Base-by-base conservation (phyloP, 2,329 filamentous ascomycete species). In the Phyllosticta capitalensis region DNA sequence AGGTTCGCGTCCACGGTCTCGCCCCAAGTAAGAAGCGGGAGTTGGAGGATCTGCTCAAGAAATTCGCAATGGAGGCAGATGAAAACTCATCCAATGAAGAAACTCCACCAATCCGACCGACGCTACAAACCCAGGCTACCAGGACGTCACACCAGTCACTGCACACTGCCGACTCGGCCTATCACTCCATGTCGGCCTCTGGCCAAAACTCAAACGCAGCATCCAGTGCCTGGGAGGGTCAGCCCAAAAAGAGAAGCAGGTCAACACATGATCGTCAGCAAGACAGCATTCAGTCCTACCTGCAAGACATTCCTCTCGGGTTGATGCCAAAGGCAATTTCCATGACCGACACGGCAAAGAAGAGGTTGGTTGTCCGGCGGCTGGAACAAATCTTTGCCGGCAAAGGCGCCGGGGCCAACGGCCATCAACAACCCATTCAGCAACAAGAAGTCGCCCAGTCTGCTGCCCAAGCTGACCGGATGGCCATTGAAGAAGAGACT, bases 311-410 rank as follows among this genome's bases (percentile, higher is more conserved):
- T 5, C 87, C 88, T 0, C 80, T 84, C 63, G 85, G 86, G 0
- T 68, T 91, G 0, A 77, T 89, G 45, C 86, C 87, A 0, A 78
- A 81, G 51, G 76, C 79, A 22, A 69, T 68, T 14, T 70, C 76
- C 0, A 83, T 91, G 81, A 84, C 85, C 0, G 89, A 92, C 14
- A 85, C 83, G 64, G 81, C 87, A 5, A 90, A 84, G 75, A 90
- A 89, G 75, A 90, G 86, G 68, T 68, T 91, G 20, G 86, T 92
- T 0, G 90, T 92, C 2, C 81, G 83, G 58, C 81, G 88, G 1
- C 71, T 95, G 5, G 90, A 95, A 67, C 88, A 92, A 63, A 79
- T 95, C 1, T 95, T 94, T 63, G 90, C 89, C 0, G 90, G 90
- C 2, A 88, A 86, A 67, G 76, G 67, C 68, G 77, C 72, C 53